Percentiles rank a stretch among this genome's conserved stretches.
phyloP scores from a whole-genome alignment of 192 early-diverging fungal genomes.

The Allomyces javanicus region DNA sequence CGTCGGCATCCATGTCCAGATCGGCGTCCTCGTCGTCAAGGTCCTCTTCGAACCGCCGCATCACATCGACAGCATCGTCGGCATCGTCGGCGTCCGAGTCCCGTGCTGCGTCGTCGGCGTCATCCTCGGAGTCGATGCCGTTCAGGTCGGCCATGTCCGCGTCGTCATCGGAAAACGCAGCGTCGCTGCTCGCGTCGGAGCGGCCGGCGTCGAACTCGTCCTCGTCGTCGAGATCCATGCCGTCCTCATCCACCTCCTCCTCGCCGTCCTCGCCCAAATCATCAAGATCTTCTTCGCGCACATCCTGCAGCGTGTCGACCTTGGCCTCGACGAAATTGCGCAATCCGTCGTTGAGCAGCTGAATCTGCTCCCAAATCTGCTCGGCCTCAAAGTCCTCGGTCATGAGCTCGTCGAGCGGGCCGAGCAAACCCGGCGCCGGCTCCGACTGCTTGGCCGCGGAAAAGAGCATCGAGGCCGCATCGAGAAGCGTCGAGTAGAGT shows the following conservation, averaged over 20 bases:
- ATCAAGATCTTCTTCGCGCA: conserved; percentile 14
- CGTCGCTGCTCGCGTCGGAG: neutral
- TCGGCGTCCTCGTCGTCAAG: conserved; percentile 11
- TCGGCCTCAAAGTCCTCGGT: conserved; percentile 54
- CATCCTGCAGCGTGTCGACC: conserved; percentile 12
- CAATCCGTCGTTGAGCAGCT: conserved; percentile 64
- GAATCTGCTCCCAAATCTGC: conserved; percentile 89
- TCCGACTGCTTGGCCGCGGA: conserved; percentile 2
- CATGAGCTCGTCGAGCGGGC: conserved; percentile 36
- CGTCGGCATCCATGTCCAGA: conserved; percentile 17
- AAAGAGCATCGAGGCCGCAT: neutral
- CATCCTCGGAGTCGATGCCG: conserved; percentile 20
- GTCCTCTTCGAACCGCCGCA: conserved; percentile 5
- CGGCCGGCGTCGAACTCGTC: conserved; percentile 7
- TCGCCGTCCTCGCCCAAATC: conserved; percentile 16
- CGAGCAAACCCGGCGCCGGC: conserved; percentile 21
- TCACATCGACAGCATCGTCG: conserved; percentile 10
- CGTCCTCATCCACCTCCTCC: conserved; percentile 13
- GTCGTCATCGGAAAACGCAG: conserved; percentile 12
- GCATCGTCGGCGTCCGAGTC: conserved; percentile 17
- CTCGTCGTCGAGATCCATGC: conserved; percentile 13
- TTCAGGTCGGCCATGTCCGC: conserved; percentile 19
- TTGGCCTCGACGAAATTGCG: conserved; percentile 25
- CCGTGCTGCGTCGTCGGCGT: conserved; percentile 4
- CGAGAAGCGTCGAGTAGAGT: neutral